Base-by-base conservation (phyloP, 2,329 filamentous ascomycete genomes). In the Alternaria atra region DNA sequence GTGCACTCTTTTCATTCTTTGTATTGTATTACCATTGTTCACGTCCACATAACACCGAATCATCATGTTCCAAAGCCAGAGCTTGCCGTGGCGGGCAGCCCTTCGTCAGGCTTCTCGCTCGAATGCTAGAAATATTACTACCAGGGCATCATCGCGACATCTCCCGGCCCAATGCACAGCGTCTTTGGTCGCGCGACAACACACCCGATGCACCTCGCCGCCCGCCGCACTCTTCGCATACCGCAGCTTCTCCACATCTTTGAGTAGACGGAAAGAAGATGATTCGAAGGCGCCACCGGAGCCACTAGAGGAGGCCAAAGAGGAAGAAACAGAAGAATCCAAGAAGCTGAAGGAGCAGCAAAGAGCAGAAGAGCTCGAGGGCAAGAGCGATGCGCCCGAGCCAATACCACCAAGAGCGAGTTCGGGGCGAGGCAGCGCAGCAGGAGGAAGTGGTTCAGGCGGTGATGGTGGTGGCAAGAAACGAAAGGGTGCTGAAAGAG, bases 401-500 rank as follows among this genome's bases (percentile, higher is more conserved):
- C 81, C 83, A 6, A 77, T 87, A 60, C 78, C 84, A 30, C 77
- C 83, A 27, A 84, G 84, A 69, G 78, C 79, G 34, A 81, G 79
- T 46, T 88, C 91, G 73, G 85, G 83, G 52, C 88, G 87, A 70
- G 83, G 82, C 39, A 87, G 87, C 70, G 84, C 88, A 48, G 86
- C 89, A 48, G 86, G 86, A 42, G 84, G 85, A 43, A 66, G 77
- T 17, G 79, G 64, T 3, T 52, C 68, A 27, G 80, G 84, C 15
- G 84, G 84, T 55, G 88, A 90, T 66, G 85, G 73, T 15, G 71
- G 86, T 9, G 88, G 90, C 51, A 90, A 88, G 79, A 91, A 89
- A 73, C 89, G 92, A 55, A 94, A 91, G 75, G 85, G 89, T 50
- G 77, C 82, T n/a, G 92, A 95, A 61, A 89, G 88, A 73, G 89